Base-by-base conservation (phyloP, 345 rosid genomes). In the Acer yangbiense region DNA sequence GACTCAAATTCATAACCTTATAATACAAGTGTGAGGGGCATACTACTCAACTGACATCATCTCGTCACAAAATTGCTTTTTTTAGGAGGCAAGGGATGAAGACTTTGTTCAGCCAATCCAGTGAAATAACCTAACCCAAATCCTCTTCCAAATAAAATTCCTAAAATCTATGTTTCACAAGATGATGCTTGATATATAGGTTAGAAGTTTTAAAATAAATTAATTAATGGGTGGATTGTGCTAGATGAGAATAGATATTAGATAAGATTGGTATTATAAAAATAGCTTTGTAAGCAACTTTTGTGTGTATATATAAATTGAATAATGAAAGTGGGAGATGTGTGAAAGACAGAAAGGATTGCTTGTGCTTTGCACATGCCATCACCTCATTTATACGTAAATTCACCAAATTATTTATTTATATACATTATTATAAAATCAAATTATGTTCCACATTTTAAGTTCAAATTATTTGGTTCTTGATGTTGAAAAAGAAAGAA, bases 271-370 rank as follows among this genome's bases (percentile, higher is more conserved):
- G 41, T 21, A 52, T 54, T 55, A 12, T 7, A 57, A 64, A 69
- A 57, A 27, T n/a, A 74, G 7, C 74, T 77, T 61, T 68, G 61
- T 23, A 0, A 46, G 10, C 72, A 41, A 52, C 44, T 32, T 60
- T 65, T 61, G 23, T 39, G 69, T 63, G 23, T 21, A 41, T 32
- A 32, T 32, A 32, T 73, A 76, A 9, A 58, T 2, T 39, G 16
- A 17, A 55, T 9, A 18, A 73, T 7, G 72, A 78, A 65, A 69
- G 50, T 60, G 57, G 54, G 68, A 65, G 74, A 77, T 75, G 81
- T 80, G 82, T 25, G 82, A 80, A 54, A 17, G 81, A 76, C 86
- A 73, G 81, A 80, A 82, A 65, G 81, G 82, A 82, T 78, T 70
- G 81, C 75, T 85, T 76, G 79, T 61, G 66, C 20, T 72, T 69